phyloP scores from a whole-genome alignment of 225 moss, liverwort and hornwort genomes.

The Thuidium tamariscinum region DNA sequence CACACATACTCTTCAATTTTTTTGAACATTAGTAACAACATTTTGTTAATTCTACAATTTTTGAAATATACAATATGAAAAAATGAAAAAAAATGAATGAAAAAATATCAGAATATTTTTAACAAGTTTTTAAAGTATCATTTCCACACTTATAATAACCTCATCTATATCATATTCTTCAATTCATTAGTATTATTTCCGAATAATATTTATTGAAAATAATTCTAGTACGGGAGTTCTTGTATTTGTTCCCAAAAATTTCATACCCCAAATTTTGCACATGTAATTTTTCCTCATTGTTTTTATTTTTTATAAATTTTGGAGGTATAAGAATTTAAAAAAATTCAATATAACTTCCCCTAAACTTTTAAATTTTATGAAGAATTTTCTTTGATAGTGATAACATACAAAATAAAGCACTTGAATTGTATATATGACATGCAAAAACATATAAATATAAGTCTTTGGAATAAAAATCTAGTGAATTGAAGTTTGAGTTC shows the following conservation, averaged over 20 bases:
- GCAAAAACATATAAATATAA: not conserved
- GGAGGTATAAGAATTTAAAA: not conserved
- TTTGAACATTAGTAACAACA: too few relatives aligned
- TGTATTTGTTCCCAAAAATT: not conserved
- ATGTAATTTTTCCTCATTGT: rapidly evolving
- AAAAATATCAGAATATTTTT: too few relatives aligned
- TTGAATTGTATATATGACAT: not conserved
- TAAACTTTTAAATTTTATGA: rapidly evolving
- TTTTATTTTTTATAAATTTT: not conserved
- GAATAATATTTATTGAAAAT: not conserved
- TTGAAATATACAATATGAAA: too few relatives aligned
- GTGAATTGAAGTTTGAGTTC: not conserved
- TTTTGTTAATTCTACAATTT: too few relatives aligned
- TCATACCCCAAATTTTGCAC: not conserved
- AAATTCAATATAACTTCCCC: not conserved
- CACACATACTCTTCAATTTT: too few relatives aligned
- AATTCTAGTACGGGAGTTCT: not conserved
- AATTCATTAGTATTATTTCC: not conserved
- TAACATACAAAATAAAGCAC: not conserved
- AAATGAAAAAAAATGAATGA: too few relatives aligned
- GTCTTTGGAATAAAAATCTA: rapidly evolving
- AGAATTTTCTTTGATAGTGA: not conserved
- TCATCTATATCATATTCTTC: too few relatives aligned
- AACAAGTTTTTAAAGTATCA: too few relatives aligned
- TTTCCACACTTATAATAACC: too few relatives aligned